A percentile compares a stretch with the other conserved stretches of the same genome.
phyloP scores from a whole-genome alignment of 257 asterid genomes.

The Pogostemon cablin region DNA sequence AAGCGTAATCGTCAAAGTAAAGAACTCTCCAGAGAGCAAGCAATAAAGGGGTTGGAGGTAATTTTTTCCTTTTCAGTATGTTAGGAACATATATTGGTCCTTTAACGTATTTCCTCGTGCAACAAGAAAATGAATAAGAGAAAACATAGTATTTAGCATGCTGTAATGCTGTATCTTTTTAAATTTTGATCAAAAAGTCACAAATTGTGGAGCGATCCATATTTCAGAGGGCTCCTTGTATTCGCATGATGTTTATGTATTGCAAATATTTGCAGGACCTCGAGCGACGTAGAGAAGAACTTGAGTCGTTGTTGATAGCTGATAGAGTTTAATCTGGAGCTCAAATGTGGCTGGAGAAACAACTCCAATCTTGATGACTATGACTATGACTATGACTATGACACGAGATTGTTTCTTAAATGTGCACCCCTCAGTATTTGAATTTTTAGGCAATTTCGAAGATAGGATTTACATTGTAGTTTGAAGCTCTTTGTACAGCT shows the following conservation, averaged over 20 bases:
- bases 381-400: no score
- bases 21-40: slow-evolving; percentile 78
- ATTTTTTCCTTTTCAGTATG: slow-evolving; percentile 16
- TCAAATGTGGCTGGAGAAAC: neutral
- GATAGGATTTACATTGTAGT: no score
- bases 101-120: neutral
- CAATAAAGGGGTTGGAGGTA: slow-evolving; percentile 85
- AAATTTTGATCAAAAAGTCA: neutral
- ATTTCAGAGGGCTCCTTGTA: no score
- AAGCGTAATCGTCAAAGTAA: slow-evolving; percentile 84
- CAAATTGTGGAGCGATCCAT: neutral
- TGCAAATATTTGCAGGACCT: slow-evolving; percentile 60
- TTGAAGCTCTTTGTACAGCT: no score
- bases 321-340: slow-evolving; percentile 42
- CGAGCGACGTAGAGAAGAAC: slow-evolving; percentile 85
- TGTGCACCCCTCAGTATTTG: no score
- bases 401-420: no score
- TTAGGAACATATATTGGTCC: slow-evolving; percentile 4
- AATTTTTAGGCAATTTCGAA: no score
- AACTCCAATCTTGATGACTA: no score
- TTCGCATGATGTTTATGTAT: neutral
- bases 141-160: neutral
- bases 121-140: neutral
- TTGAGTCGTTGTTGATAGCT: slow-evolving; percentile 62
- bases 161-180: neutral